phyloP scores from a whole-genome alignment of 1,284 basidiomycete species.

The Mycena citricolor region DNA sequence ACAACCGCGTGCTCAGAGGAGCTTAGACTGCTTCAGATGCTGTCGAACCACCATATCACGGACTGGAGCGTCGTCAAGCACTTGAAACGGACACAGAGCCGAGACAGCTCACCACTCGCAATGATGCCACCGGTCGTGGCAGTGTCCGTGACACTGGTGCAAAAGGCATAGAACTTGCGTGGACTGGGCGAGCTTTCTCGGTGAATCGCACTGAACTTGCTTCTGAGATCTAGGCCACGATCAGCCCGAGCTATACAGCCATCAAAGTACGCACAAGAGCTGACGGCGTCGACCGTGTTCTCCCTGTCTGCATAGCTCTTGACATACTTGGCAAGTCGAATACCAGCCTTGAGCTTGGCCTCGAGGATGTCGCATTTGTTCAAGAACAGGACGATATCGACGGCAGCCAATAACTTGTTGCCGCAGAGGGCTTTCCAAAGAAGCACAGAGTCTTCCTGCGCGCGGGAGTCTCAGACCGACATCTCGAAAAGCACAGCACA shows the following conservation, averaged over 20 bases:
- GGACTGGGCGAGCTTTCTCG: slow-evolving; percentile 73
- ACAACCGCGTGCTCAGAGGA: slow-evolving; percentile 46
- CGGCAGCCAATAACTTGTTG: slow-evolving; percentile 69
- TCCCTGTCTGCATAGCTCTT: slow-evolving; percentile 70
- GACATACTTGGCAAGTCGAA: slow-evolving; percentile 66
- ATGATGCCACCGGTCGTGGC: slow-evolving; percentile 75
- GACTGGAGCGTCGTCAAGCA: slow-evolving; percentile 37
- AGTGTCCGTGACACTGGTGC: slow-evolving; percentile 78
- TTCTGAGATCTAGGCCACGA: slow-evolving; percentile 69
- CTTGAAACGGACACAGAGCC: background rate
- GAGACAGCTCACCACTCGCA: slow-evolving; percentile 63
- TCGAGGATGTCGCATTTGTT: slow-evolving; percentile 80
- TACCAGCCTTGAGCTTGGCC: slow-evolving; percentile 60
- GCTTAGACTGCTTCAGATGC: slow-evolving; percentile 62
- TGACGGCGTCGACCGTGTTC: slow-evolving; percentile 70
- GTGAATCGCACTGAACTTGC: slow-evolving; percentile 77
- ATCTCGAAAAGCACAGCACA: slow-evolving; percentile 9
- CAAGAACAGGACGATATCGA: slow-evolving; percentile 74
- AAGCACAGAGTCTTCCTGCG: slow-evolving; percentile 75
- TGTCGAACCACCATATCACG: slow-evolving; percentile 71
- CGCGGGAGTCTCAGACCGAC: too few species aligned
- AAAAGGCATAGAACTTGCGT: slow-evolving; percentile 77
- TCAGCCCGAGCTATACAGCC: slow-evolving; percentile 1
- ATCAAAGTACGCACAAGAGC: slow-evolving; percentile 54
- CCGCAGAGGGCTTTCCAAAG: slow-evolving; percentile 77